Base-by-base conservation (phyloP, 2,329 filamentous ascomycete genomes). In the Scolecobasidium constrictum region DNA sequence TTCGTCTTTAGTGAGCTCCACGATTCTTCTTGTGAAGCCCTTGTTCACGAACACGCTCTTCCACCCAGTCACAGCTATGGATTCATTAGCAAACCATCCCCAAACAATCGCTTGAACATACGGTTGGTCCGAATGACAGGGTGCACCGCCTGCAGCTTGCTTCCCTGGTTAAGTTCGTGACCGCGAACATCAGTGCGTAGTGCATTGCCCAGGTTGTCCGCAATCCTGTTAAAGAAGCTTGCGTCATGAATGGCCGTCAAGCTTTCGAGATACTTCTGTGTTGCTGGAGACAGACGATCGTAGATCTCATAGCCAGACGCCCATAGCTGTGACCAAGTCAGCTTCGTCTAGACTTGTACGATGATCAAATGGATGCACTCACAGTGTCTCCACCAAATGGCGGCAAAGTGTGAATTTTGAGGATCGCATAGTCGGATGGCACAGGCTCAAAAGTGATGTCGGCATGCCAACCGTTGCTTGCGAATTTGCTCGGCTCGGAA, bases 381-480 rank as follows among this genome's bases (percentile, higher is more conserved):
- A 42, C n/a, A n/a, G n/a, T n/a, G n/a, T 23, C 42, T 22, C 42
- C 42, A 19, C 75, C 75, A 0, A 69, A 75, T 36, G 64, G 62
- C 1, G 76, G 77, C 1, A 80, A 58, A 38, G 73, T 60, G 3
- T 67, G 69, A 2, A 81, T 59, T 20, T 75, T 68, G n/a, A 83
- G 61, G 1, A 73, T 65, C 0, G 77, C 69, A 50, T 82, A 83
- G 53, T 83, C 78, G 5, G 70, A 69, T 0, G 80, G 79, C 74
- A 41, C 62, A 0, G 71, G 71, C 59, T 83, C 79, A 46, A 81
- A 83, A 1, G 72, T 70, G 48, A 82, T 81, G 47, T 83, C 78
- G 1, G 70, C 72, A 50, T 75, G 71, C 70, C 69, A 67, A 16
- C 36, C 9, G 6, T 20, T 23, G 51, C 69, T 52, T 49, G 69